Evolutionary conservation across 2,329 filamentous ascomycete genomes (phyloP), one percentile per base, ranked within the genome.

Genomic region (Aspergillus costaricaensis): DNA sequence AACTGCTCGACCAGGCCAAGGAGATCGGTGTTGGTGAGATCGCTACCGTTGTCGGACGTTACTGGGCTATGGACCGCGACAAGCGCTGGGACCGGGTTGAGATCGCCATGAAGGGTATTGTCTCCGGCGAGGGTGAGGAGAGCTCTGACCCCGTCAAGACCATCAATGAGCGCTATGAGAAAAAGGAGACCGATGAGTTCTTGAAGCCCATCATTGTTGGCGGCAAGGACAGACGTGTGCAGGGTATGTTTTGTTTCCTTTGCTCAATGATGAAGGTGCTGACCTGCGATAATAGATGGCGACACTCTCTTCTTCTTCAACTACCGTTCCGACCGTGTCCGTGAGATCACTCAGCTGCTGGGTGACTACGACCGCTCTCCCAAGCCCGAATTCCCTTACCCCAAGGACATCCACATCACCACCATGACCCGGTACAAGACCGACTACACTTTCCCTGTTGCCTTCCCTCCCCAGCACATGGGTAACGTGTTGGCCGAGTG

Each of bases 241-340:
- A 96, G 83, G 90, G 90, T 91, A 79, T 68, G 81, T 67, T 14
- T 14, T 15, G 41, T 44, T 21, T 3, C 21, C 21, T 41, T 6
- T 43, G 25, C 17, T 19, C 25, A 32, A 23, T n/a, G 30, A 36
- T 36, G 32, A 12, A 14, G 39, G 30, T 62, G 55, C 67, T 69
- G 60, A 72, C 66, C 51, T 67, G 62, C 4, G 27, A 51, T 57
- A 38, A 23, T 66, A 92, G 92, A 98, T 74, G 85, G 90, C 68
- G 95, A 99, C 75, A 94, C 92, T 57, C 86, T 98, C 72, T 98
- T 98, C 86, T 98, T 98, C 87, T 99, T 99, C 91, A 99, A 99
- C 88, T 99, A 99, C 85, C 92, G 95, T 73, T 98, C 95, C 60
- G 95, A 99, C 77, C 93, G 95, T 77, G 94, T 94, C 56, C 91